Evolutionary conservation across 2,329 filamentous ascomycete genomes (phyloP), one percentile per base, ranked within the genome.

Genomic region (Exophiala dermatitidis): DNA sequence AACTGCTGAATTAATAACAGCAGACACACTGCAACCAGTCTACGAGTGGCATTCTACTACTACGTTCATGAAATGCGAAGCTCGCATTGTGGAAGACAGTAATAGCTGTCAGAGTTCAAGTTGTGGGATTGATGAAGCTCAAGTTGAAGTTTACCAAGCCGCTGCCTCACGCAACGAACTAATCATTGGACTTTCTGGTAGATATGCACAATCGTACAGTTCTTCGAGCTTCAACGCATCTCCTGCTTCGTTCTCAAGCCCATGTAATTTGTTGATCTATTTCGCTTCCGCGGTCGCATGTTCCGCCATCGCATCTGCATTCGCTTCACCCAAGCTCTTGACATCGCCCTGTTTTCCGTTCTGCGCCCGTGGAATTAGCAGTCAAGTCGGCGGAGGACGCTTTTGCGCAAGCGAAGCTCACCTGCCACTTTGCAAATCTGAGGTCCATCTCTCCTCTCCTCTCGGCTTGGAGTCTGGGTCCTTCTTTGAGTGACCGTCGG

Each of bases 401-500:
- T 8, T 12, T 19, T 19, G 19, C 19, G 19, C 19, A 19, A 34
- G 29, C 30, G 19, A 26, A 50, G 81, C 88, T 82, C 76, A 98
- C 93, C 83, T 88, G 79, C 93, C 93, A 98, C 81, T 91, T 94
- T 64, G 89, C 79, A 68, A 96, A 94, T 74, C 84, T 84, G 66
- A 98, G 75, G 52, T 97, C 91, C 75, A 85, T 85, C 74, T 90
- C 83, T 69, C 90, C 90, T 71, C 93, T 84, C 71, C 88, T 85
- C 82, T 97, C 93, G 62, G 90, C 90, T 64, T 72, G 72, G 64
- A 96, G 74, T 77, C 93, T 84, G 79, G 90, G 86, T 54, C 93
- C 88, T 70, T 98, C 93, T 82, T 97, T 96, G 73, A 98, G 81
- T 72, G 90, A 95, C 73, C 89, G 87, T 78, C 94, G 93, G 73